A percentile compares a stretch with the other conserved stretches of the same genome.
phyloP scores from a whole-genome alignment of 2,329 filamentous ascomycete genomes.

The Xylariaceae sp. region DNA sequence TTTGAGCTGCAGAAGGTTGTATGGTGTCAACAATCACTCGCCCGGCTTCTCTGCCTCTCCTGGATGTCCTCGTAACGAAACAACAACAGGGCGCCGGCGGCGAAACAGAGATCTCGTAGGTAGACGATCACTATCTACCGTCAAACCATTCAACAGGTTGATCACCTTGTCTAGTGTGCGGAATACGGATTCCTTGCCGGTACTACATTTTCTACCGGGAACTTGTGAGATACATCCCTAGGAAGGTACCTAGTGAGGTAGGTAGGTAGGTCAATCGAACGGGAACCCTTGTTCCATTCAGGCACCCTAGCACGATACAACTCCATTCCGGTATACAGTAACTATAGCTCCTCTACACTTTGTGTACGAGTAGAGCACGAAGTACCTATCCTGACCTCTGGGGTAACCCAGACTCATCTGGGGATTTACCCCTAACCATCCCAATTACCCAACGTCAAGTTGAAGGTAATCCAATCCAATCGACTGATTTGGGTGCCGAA shows the following conservation, averaged over 20 bases:
- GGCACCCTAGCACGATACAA: neutral
- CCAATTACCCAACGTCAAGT: no score
- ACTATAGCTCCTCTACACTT: no score
- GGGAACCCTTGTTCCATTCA: neutral
- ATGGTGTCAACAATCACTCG: conserved; percentile 5
- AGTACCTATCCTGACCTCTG: no score
- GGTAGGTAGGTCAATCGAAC: neutral
- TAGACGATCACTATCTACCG: neutral
- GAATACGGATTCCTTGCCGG: neutral
- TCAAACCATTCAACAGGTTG: conserved; percentile 4
- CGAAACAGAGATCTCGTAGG: neutral
- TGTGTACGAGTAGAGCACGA: no score
- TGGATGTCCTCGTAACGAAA: neutral
- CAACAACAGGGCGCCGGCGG: conserved; percentile 11
- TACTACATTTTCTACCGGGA: neutral
- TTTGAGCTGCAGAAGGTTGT: conserved; percentile 1
- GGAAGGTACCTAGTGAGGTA: neutral
- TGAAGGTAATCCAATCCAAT: no score
- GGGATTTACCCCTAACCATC: no score
- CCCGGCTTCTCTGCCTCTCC: neutral
- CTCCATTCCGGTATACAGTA: no score
- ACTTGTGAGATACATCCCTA: neutral
- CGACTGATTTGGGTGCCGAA: no score
- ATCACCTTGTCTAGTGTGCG: conserved; percentile 2
- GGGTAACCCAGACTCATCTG: no score